A percentile compares a stretch with the other conserved stretches of the same genome.
Evolutionary conservation across 208 protist species (phyloP).

Genomic region (Blastocrithidia nonstop): DNA sequence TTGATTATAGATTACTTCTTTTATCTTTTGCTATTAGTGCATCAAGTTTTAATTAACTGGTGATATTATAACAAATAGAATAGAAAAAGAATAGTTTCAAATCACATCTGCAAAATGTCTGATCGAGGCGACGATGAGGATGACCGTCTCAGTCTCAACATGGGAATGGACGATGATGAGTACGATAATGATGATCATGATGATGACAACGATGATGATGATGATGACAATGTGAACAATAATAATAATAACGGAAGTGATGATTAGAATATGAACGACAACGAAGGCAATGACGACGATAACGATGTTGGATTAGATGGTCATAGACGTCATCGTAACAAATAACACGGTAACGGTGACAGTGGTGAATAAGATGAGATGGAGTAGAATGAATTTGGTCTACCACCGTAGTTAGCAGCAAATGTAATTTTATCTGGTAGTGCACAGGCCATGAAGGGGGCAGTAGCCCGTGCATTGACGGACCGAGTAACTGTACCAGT

Average conservation of each 20-base stretch:
- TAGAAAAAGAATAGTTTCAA: conserved; percentile 2
- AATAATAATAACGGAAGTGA: neutral
- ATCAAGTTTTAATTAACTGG: no score
- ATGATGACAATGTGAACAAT: conserved; percentile 10
- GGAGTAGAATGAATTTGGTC: conserved; percentile 13
- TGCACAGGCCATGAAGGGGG: conserved; percentile 19
- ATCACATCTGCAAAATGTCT: conserved; percentile 13
- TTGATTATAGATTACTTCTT: no score
- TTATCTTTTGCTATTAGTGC: no score
- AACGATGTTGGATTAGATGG: neutral
- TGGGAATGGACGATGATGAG: conserved; percentile 24
- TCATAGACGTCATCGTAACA: no score
- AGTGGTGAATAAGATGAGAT: no score
- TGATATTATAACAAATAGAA: no score
- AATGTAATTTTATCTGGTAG: conserved; percentile 40
- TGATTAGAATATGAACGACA: neutral
- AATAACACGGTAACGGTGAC: no score
- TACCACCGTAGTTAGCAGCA: conserved; percentile 27
- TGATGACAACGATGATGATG: conserved; percentile 7
- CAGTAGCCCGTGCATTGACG: conserved; percentile 14
- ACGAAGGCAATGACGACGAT: neutral
- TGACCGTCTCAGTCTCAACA: conserved; percentile 36
- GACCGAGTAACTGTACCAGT: conserved; percentile 91
- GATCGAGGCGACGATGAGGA: conserved; percentile 35
- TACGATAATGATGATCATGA: conserved; percentile 9